These are phyloP conservation scores for Mortierella claussenii DNA, from an alignment of 192 early-diverging fungal genomes.

Conservation along the genomic window DNA sequence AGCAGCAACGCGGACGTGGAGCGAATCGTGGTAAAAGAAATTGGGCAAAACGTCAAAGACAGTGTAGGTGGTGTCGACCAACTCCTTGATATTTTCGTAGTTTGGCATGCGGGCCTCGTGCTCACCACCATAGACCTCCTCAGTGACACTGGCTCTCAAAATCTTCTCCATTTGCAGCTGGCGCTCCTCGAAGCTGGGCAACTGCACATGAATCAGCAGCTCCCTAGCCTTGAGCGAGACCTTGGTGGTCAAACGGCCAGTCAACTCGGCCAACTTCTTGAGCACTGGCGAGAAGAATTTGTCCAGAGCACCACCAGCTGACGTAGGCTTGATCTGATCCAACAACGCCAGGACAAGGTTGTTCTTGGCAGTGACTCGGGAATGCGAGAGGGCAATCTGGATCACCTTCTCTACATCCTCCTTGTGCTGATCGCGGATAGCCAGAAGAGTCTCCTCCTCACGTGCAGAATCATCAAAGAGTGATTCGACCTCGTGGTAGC, in stretches of 20 bases:
- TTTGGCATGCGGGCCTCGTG: slow-evolving; percentile 76
- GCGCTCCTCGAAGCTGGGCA: slow-evolving; percentile 93
- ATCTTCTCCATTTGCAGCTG: slow-evolving; percentile 85
- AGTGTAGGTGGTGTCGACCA: slow-evolving; percentile 93
- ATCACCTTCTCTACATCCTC: slow-evolving; percentile 78
- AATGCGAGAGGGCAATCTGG: slow-evolving; percentile 80
- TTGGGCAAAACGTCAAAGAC: slow-evolving; percentile 94
- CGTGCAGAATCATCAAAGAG: slow-evolving; percentile 76
- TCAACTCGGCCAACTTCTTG: slow-evolving; percentile 81
- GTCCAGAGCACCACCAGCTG: slow-evolving; percentile 71
- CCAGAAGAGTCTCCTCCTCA: slow-evolving; percentile 87
- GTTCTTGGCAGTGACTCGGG: slow-evolving; percentile 83
- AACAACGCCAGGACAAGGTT: slow-evolving; percentile 82
- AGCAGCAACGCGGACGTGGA: slow-evolving; percentile 82
- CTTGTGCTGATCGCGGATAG: slow-evolving; percentile 89
- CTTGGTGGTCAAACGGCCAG: slow-evolving; percentile 80
- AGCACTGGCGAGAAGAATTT: slow-evolving; percentile 81
- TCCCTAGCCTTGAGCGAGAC: slow-evolving; percentile 96
- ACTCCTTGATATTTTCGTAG: slow-evolving; percentile 81
- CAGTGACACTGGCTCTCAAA: slow-evolving; percentile 77
- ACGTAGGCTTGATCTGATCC: slow-evolving; percentile 79
- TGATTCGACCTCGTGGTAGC: slow-evolving; percentile 87
- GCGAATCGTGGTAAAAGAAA: slow-evolving; percentile 92
- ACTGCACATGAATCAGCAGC: slow-evolving; percentile 90
- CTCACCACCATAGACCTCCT: slow-evolving; percentile 82